Conservation (phyloP, 768 basidiomycete species). For the Mycena epipterygia region DNA sequence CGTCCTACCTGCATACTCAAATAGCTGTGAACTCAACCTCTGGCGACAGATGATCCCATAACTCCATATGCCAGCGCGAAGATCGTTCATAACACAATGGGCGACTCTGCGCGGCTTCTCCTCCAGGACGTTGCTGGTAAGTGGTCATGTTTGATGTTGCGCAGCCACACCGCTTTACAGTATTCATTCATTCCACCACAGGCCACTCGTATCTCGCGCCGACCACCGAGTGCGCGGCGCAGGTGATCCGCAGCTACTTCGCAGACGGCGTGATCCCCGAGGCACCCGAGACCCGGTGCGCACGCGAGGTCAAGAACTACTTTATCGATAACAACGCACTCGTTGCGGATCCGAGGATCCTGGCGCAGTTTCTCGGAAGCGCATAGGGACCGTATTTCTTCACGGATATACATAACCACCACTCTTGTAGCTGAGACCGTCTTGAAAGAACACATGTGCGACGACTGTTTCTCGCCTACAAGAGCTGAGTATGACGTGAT, state of each 20-base stretch:
- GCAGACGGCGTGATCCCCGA: constrained; percentile 19
- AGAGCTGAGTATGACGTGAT: too few relatives aligned
- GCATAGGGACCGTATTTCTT: too few relatives aligned
- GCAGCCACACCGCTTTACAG: neutral
- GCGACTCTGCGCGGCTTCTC: constrained; percentile 32
- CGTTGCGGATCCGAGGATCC: neutral
- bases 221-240: constrained; percentile 23
- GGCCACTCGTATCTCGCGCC: constrained; percentile 34
- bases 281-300: constrained; percentile 15
- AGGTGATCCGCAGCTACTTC: constrained; percentile 25
- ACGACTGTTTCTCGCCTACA: too few relatives aligned
- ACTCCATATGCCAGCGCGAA: constrained; percentile 29
- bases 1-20: neutral
- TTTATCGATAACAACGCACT: neutral
- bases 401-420: too few relatives aligned
- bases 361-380: neutral
- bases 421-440: too few relatives aligned
- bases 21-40: neutral
- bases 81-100: constrained; percentile 27
- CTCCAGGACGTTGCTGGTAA: constrained; percentile 28
- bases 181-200: neutral
- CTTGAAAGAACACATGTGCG: too few relatives aligned
- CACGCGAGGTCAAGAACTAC: constrained; percentile 26
- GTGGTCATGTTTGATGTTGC: too few relatives aligned
- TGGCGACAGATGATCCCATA: constrained; percentile 28